phyloP scores from a whole-genome alignment of 2,329 filamentous ascomycete species.

The Pseudogymnoascus sp. region DNA sequence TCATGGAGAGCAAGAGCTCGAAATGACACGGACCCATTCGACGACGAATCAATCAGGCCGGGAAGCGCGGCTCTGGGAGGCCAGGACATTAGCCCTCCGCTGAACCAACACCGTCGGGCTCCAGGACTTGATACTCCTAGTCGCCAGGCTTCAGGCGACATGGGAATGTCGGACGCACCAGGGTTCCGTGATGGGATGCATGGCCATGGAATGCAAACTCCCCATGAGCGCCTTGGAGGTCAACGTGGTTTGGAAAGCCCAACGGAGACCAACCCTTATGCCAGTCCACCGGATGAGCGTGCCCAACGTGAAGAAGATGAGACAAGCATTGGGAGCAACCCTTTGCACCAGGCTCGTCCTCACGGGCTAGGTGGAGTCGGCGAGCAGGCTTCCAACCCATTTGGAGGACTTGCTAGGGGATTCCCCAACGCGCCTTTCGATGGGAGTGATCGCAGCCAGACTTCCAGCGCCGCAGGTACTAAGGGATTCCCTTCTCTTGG shows the following conservation, averaged over 20 bases:
- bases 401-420: constrained; percentile 48
- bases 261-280: constrained; percentile 92
- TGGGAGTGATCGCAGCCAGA: constrained; percentile 85
- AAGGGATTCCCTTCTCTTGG: constrained; percentile 62
- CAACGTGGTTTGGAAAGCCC: constrained; percentile 65
- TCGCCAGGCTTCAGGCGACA: constrained; percentile 42
- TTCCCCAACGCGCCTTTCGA: constrained; percentile 42
- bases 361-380: constrained; percentile 46
- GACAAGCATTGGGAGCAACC: constrained; percentile 30
- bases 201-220: constrained; percentile 47
- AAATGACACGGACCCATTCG: constrained; percentile 69
- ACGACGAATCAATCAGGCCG: constrained; percentile 55
- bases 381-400: constrained; percentile 43
- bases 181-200: constrained; percentile 50
- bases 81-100: constrained; percentile 57
- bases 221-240: constrained; percentile 35
- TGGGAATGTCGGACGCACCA: constrained; percentile 56
- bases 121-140: constrained; percentile 39
- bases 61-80: constrained; percentile 70
- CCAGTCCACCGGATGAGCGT: constrained; percentile 75
- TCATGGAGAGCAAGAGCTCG: constrained; percentile 55
- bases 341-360: constrained; percentile 40
- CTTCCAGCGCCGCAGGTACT: constrained; percentile 71
- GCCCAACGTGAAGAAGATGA: constrained; percentile 51
- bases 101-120: constrained; percentile 35